Evolutionary conservation across 2,329 filamentous ascomycete genomes (phyloP).

Genomic region (Dryadomyces sulphureus): DNA sequence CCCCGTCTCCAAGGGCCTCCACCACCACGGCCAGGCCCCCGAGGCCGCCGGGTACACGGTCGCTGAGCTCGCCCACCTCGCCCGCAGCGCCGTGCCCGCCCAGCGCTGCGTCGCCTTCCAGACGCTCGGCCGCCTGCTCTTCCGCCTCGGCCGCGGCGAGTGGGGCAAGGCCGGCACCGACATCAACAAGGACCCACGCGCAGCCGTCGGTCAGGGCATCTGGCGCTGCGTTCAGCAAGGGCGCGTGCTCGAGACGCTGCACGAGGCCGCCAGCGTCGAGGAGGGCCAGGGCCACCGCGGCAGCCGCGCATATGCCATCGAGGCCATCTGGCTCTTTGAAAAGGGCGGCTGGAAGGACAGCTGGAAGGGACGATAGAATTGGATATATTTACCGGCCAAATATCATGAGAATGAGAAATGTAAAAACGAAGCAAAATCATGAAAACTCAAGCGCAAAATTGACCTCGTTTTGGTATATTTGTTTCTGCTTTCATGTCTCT

Average conservation of each 20-base stretch:
- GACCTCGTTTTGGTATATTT: neutral
- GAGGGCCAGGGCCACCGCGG: conserved; percentile 58
- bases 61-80: conserved; percentile 65
- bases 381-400: no score
- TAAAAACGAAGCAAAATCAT: neutral
- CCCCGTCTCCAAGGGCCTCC: conserved; percentile 64
- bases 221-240: conserved; percentile 70
- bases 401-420: neutral
- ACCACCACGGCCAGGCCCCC: conserved; percentile 86
- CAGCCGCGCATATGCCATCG: conserved; percentile 69
- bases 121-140: conserved; percentile 74
- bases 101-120: conserved; percentile 89
- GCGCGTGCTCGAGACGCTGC: conserved; percentile 59
- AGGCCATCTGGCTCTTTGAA: conserved; percentile 74
- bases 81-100: conserved; percentile 66
- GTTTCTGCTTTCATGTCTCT: neutral
- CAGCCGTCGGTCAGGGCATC: conserved; percentile 56
- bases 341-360: conserved; percentile 56
- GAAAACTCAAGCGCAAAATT: neutral
- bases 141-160: conserved; percentile 60
- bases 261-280: conserved; percentile 55
- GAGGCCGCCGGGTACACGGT: conserved; percentile 92
- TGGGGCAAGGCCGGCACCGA: conserved; percentile 41
- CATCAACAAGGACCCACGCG: conserved; percentile 5
- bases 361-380: conserved; percentile 28